A percentile compares a stretch with the other conserved stretches of the same genome.
These are phyloP conservation scores for Kazachstania kunashirensis DNA, from an alignment of 805 yeast genomes.

Conservation along the genomic window DNA sequence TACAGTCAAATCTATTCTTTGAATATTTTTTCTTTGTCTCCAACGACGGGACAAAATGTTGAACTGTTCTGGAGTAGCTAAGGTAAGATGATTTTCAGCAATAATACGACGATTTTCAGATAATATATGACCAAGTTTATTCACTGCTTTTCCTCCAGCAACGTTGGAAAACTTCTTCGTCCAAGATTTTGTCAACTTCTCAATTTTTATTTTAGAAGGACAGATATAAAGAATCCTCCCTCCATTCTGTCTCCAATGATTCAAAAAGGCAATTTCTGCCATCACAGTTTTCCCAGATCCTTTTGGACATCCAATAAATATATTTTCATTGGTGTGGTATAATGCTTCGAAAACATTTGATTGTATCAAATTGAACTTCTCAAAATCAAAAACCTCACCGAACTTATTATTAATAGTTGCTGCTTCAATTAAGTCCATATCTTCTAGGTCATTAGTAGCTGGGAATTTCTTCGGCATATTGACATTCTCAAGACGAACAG, in stretches of 20 bases:
- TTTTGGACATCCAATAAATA: constrained; percentile 61
- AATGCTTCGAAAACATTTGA: constrained; percentile 57
- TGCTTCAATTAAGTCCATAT: constrained; percentile 37
- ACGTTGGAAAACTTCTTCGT: constrained; percentile 34
- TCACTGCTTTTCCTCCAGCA: constrained; percentile 49
- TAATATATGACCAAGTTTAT: constrained; percentile 44
- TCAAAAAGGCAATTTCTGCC: constrained; percentile 64
- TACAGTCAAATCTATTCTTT: constrained; percentile 55
- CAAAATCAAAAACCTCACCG: constrained; percentile 35
- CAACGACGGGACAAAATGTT: constrained; percentile 68
- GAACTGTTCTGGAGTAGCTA: constrained; percentile 76
- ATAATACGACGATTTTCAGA: constrained; percentile 45
- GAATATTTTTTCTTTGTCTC: constrained; percentile 67
- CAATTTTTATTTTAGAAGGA: constrained; percentile 51
- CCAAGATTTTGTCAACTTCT: constrained; percentile 45
- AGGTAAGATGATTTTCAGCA: constrained; percentile 52
- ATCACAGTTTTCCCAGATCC: constrained; percentile 67
- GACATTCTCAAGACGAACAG: constrained; percentile 36
- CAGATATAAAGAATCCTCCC: constrained; percentile 68
- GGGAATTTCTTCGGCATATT: constrained; percentile 26
- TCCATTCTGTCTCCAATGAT: constrained; percentile 59
- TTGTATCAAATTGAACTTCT: constrained; percentile 60
- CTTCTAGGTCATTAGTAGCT: constrained; percentile 16
- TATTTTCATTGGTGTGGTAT: constrained; percentile 46
- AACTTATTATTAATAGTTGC: constrained; percentile 44